Evolutionary conservation across 495 filamentous ascomycete genomes (phyloP).

Genomic region (Hypoxylon fuscum): DNA sequence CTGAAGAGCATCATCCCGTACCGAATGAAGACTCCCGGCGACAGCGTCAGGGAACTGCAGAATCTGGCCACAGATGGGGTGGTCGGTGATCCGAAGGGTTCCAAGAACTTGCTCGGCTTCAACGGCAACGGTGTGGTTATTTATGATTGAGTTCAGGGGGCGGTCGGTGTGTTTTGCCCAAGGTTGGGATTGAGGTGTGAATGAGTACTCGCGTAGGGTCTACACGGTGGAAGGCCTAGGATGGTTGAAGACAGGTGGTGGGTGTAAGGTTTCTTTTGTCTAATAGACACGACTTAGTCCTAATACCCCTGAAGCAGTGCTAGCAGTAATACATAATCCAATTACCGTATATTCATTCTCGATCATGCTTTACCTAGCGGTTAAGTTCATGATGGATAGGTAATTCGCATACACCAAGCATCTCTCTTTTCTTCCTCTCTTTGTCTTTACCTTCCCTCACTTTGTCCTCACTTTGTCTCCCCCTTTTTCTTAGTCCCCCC

Average conservation of each 20-base stretch:
- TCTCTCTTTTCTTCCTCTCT: no score
- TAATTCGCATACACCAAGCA: no score
- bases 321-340: constrained; percentile 20
- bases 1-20: constrained; percentile 33
- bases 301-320: constrained; percentile 15
- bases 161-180: background rate
- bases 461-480: no score
- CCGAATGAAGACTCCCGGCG: constrained; percentile 23
- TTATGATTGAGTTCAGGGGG: constrained; percentile 1
- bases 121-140: constrained; percentile 33
- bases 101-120: constrained; percentile 26
- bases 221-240: background rate
- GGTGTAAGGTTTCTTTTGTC: background rate
- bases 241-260: background rate
- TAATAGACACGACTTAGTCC: constrained; percentile 1
- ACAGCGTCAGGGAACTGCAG: constrained; percentile 19
- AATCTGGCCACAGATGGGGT: constrained; percentile 14
- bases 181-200: background rate
- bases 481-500: no score
- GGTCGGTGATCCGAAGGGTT: constrained; percentile 15
- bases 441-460: no score
- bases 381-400: no score
- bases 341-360: background rate
- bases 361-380: no score
- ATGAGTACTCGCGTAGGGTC: background rate